Conservation (phyloP, 2,329 filamentous ascomycete genomes). For the Alternaria brassicae region DNA sequence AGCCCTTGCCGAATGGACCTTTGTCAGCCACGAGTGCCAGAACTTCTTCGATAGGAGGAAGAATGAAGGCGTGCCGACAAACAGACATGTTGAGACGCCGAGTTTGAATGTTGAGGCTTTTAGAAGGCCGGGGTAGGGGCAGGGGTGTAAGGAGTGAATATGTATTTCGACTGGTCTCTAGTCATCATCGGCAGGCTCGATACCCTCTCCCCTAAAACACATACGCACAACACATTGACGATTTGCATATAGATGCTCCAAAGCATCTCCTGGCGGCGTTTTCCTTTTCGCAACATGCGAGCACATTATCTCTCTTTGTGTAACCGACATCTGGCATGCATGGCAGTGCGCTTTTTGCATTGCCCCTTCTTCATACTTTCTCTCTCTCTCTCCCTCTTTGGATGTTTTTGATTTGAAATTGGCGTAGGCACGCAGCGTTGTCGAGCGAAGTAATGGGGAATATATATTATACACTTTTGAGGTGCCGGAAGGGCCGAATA, state of each 20-base stretch:
- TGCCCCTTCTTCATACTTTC: slow-evolving; percentile 8
- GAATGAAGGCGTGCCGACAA: slow-evolving; percentile 72
- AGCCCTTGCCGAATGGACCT: slow-evolving; percentile 78
- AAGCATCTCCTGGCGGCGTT: slow-evolving; percentile 19
- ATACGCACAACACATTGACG: slow-evolving; percentile 18
- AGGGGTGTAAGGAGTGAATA: neutral
- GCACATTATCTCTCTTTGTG: slow-evolving; percentile 12
- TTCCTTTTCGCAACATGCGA: neutral
- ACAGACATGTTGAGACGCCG: slow-evolving; percentile 74
- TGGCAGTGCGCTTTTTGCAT: slow-evolving; percentile 40
- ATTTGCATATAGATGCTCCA: slow-evolving; percentile 26
- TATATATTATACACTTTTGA: neutral
- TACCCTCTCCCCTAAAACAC: slow-evolving; percentile 14
- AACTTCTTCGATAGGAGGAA: slow-evolving; percentile 79
- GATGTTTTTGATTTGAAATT: too few relatives aligned
- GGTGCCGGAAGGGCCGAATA: neutral
- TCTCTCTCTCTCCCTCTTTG: too few relatives aligned
- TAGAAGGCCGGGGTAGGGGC: slow-evolving; percentile 52
- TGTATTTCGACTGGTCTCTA: too few relatives aligned
- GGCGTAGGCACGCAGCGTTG: too few relatives aligned
- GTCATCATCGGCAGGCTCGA: slow-evolving; percentile 37
- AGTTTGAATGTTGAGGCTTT: slow-evolving; percentile 70
- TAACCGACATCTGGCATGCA: slow-evolving; percentile 27
- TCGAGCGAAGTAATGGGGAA: slow-evolving; percentile 2
- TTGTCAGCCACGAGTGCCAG: slow-evolving; percentile 79